Evolutionary conservation across 1,284 basidiomycete genomes (phyloP).

Genomic region (Neotropicomus parvogracilis): DNA sequence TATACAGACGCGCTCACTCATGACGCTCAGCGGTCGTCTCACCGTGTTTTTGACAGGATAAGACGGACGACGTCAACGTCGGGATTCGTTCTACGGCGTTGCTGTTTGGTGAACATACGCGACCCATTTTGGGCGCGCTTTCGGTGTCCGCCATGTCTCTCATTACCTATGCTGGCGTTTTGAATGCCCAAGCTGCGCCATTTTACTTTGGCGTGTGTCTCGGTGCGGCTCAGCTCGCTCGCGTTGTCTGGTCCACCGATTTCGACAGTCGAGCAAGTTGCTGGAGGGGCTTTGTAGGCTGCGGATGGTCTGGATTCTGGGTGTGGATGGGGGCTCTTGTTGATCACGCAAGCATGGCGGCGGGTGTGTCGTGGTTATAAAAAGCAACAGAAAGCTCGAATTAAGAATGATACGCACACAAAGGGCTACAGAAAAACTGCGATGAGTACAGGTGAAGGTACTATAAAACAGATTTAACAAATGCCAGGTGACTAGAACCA

Average conservation of each 20-base stretch:
- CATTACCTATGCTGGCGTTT: conserved; percentile 74
- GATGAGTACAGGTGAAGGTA: conserved; percentile 2
- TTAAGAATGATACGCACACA: too few relatives aligned
- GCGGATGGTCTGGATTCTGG: conserved; percentile 87
- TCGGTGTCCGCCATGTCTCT: conserved; percentile 73
- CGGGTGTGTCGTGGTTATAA: conserved; percentile 8
- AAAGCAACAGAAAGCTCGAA: too few relatives aligned
- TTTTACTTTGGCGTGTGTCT: conserved; percentile 81
- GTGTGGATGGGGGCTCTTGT: conserved; percentile 80
- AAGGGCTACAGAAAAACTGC: background rate
- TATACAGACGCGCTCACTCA: conserved; percentile 31
- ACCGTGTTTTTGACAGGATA: conserved; percentile 61
- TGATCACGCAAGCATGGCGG: conserved; percentile 60
- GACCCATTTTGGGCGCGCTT: conserved; percentile 74
- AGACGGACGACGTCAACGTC: conserved; percentile 82
- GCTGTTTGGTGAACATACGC: conserved; percentile 78
- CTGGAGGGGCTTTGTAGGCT: conserved; percentile 88
- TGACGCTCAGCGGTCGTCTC: background rate
- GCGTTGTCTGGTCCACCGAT: conserved; percentile 76
- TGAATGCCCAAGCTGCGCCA: conserved; percentile 71
- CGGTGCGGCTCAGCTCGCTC: conserved; percentile 75
- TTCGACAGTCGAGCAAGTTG: conserved; percentile 82
- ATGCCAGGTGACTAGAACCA: conserved; percentile 38
- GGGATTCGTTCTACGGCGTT: conserved; percentile 95
- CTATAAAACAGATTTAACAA: conserved; percentile 11